Evolutionary conservation across 1,139 yeast species (phyloP), one percentile per base, ranked within the genome.

Genomic region (Debaryomyces fabryi): DNA sequence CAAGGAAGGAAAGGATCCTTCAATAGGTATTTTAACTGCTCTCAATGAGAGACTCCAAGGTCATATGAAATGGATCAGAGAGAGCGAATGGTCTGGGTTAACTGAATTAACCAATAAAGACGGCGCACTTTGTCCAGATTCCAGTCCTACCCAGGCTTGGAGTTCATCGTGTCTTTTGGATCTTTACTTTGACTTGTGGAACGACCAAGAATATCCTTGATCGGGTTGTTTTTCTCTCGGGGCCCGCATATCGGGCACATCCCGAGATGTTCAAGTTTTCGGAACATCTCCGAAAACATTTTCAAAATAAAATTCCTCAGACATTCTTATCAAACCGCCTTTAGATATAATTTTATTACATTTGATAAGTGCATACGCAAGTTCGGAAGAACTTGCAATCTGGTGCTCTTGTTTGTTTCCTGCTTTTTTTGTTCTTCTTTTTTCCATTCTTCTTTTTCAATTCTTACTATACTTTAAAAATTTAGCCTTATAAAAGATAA

Each of bases 81-180:
- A 78, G 18, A 87, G 92, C 55, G 85, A 84, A 16, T 93, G 98
- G 98, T 90, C 96, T 0, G 99, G 99, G 0, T 71, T 93, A 54
- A 84, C 98, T 0, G 99, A 93, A 64, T 75, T 93, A 62, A 91
- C 98, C 6, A 91, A 93, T 63, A 89, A 88, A 66, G 85, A 87
- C 59, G 98, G 98, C 4, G 83, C 74, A 35, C 58, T 84, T 10
- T 93, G 98, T 65, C 60, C 67, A 13, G 99, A 93, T 64, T 88
- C 96, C 1, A 87, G 96, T 56, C 97, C 98, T 3, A 85, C 97
- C 0, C 99, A 93, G 65, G 98, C 98, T 0, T 93, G 99, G 99
- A 88, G 96, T 62, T 72, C 91, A 0, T 86, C 95, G 3, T 88
- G 97, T 59, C 69, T 93, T 52, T 69, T 93, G 45, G 98, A 93